These are phyloP conservation scores for Fusarium guadeloupense DNA, from an alignment of 2,329 filamentous ascomycete genomes.

Conservation along the genomic window DNA sequence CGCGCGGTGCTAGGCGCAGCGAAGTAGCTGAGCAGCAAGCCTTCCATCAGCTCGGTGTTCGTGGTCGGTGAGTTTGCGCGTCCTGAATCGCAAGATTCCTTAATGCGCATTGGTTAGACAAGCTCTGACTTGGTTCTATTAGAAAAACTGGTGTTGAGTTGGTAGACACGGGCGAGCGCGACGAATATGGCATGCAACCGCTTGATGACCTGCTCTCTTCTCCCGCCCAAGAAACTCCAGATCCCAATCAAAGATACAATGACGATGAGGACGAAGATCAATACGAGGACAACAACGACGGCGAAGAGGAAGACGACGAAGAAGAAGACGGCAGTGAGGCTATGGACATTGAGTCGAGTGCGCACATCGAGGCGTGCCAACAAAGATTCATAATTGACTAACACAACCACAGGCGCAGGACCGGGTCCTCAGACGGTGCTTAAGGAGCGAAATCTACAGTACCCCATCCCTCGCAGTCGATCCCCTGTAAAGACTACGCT, in stretches of 20 bases:
- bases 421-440: conserved; percentile 64
- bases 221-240: conserved; percentile 65
- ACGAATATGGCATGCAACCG: conserved; percentile 92
- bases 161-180: conserved; percentile 79
- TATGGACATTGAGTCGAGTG: conserved; percentile 64
- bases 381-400: conserved; percentile 21
- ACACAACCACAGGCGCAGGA: conserved; percentile 55
- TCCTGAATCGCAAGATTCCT: not conserved
- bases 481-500: conserved; percentile 73
- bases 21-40: conserved; percentile 46
- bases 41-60: conserved; percentile 48
- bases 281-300: conserved; percentile 40
- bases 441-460: conserved; percentile 59
- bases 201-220: conserved; percentile 91
- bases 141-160: conserved; percentile 92
- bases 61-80: conserved; percentile 50
- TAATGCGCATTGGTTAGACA: not conserved
- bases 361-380: conserved; percentile 5
- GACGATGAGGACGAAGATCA: conserved; percentile 25
- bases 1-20: conserved; percentile 45
- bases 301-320: conserved; percentile 34
- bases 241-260: conserved; percentile 33
- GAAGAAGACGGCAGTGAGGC: conserved; percentile 52
- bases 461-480: conserved; percentile 57
- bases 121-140: conserved; percentile 15